phyloP scores from a whole-genome alignment of 108 stramenopile species.

The Nitzschia inconspicua region DNA sequence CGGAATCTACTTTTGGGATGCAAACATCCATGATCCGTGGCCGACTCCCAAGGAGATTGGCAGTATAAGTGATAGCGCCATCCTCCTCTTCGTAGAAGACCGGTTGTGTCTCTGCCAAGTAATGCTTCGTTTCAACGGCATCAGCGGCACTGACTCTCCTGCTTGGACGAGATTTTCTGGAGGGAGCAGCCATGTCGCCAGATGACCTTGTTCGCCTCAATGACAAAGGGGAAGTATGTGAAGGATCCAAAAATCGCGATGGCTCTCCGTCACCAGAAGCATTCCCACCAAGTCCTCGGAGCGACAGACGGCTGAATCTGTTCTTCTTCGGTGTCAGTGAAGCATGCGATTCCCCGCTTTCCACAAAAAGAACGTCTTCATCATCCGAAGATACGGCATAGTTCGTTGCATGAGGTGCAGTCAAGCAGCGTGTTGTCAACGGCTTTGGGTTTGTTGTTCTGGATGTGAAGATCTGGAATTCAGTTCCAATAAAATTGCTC shows the following conservation, averaged over 20 bases:
- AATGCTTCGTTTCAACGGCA: constrained; percentile 13
- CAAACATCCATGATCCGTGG: constrained; percentile 91
- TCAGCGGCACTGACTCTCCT: constrained; percentile 61
- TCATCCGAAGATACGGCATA: constrained; percentile 9
- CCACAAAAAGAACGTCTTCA: constrained; percentile 32
- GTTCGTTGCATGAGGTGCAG: background rate
- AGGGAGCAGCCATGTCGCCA: constrained; percentile 4
- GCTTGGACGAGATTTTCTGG: constrained; percentile 29
- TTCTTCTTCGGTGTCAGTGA: constrained; percentile 1
- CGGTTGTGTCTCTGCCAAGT: background rate
- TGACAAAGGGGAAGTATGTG: background rate
- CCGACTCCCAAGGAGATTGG: constrained; percentile 80
- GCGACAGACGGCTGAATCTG: constrained; percentile 11
- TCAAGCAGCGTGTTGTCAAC: background rate
- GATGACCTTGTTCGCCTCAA: constrained; percentile 21
- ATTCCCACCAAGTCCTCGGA: background rate
- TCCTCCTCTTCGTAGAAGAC: constrained; percentile 56
- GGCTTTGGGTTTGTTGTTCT: background rate
- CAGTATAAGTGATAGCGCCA: constrained; percentile 83
- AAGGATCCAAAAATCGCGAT: background rate
- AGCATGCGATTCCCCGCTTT: constrained; percentile 25
- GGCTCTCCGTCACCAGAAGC: background rate
- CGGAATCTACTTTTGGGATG: constrained; percentile 61
- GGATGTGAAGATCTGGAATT: constrained; percentile 77
- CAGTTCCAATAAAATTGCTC: constrained; percentile 84